Conservation (phyloP, 2,329 filamentous ascomycete species). For the Tolypocladium amazonense region DNA sequence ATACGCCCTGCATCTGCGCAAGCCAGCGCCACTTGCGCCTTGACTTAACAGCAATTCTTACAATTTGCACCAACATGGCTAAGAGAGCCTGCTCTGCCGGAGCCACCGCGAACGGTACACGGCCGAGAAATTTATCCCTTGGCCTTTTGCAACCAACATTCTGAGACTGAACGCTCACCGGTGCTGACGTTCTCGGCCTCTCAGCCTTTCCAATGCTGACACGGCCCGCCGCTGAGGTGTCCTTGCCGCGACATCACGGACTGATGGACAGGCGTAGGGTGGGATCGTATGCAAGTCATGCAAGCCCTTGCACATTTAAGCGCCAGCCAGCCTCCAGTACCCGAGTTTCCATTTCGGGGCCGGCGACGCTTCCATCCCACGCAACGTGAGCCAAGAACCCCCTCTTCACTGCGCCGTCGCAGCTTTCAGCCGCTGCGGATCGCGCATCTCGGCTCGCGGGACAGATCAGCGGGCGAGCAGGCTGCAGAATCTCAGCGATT, state of each 20-base stretch:
- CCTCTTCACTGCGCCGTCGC: neutral
- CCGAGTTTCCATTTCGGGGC: neutral
- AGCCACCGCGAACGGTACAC: neutral
- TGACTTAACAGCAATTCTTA: neutral
- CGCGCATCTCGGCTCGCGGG: no score
- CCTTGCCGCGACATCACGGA: neutral
- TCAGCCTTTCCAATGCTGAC: neutral
- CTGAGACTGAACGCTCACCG: no score
- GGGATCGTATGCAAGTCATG: neutral
- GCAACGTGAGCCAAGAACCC: neutral
- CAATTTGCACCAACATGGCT: neutral
- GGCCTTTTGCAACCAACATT: neutral
- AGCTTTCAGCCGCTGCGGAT: neutral
- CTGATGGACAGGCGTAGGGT: neutral
- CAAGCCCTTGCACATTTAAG: conserved; percentile 2
- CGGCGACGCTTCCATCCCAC: neutral
- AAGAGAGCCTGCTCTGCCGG: neutral
- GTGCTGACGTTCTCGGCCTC: neutral
- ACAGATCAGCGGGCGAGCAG: neutral
- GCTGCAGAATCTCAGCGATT: no score
- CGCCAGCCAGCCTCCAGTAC: neutral
- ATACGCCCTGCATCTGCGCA: neutral
- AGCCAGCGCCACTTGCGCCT: neutral
- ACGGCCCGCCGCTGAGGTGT: neutral
- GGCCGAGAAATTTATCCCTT: neutral